phyloP scores from a whole-genome alignment of 805 yeast genomes.

The Cyberlindnera mississippiensis region DNA sequence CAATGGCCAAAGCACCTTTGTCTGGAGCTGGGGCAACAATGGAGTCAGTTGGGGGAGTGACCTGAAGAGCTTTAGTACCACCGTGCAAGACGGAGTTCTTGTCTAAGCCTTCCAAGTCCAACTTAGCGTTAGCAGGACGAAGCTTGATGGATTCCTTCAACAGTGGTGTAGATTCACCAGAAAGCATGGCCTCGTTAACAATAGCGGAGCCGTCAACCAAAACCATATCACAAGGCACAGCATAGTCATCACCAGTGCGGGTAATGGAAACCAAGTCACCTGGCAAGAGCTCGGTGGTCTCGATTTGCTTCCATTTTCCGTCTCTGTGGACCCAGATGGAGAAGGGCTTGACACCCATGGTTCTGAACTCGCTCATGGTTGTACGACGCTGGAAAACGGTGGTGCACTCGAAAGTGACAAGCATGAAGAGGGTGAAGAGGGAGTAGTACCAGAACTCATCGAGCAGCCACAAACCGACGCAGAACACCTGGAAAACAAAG shows the following conservation, averaged over 20 bases:
- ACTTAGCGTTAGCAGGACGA: conserved; percentile 66
- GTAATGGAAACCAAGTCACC: conserved; percentile 86
- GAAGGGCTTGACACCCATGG: conserved; percentile 96
- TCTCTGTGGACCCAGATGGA: conserved; percentile 69
- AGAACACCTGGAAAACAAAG: conserved; percentile 93
- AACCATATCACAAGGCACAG: conserved; percentile 90
- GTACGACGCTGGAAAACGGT: conserved; percentile 94
- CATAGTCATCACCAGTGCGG: conserved; percentile 87
- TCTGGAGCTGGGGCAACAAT: conserved; percentile 65
- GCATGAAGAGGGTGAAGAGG: conserved; percentile 84
- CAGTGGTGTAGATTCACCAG: conserved; percentile 97
- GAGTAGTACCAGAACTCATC: conserved; percentile 98
- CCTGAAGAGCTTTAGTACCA: conserved; percentile 95
- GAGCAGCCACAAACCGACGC: conserved; percentile 92
- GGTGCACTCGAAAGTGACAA: conserved; percentile 88
- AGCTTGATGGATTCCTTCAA: conserved; percentile 86
- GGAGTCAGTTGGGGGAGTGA: conserved; percentile 59
- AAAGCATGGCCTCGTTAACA: conserved; percentile 97
- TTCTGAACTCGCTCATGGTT: conserved; percentile 91
- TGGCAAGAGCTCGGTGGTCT: conserved; percentile 77
- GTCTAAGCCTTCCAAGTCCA: conserved; percentile 80
- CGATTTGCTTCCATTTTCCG: conserved; percentile 60
- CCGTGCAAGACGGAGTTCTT: conserved; percentile 88
- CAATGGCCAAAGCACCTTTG: conserved; percentile 86
- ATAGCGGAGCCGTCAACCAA: conserved; percentile 88